Evolutionary conservation across 2,329 filamentous ascomycete genomes (phyloP).

Genomic region (Aspergillus luchuensis): DNA sequence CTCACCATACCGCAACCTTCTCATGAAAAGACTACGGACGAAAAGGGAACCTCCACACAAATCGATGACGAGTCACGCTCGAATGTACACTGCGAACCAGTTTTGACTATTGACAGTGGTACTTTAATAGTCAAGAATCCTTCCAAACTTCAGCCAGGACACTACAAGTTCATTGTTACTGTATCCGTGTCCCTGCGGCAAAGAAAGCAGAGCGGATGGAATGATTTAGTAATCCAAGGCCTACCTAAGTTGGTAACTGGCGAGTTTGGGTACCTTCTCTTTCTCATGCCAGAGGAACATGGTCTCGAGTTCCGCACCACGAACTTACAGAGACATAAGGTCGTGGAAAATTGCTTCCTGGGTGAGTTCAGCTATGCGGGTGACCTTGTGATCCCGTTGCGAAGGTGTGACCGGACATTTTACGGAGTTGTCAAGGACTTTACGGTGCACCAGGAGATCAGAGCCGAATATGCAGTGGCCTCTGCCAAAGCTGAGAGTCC

Average conservation of each 20-base stretch:
- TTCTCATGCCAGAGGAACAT: conserved; percentile 28
- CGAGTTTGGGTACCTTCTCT: conserved; percentile 33
- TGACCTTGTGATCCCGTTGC: conserved; percentile 32
- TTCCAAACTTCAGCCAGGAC: conserved; percentile 12
- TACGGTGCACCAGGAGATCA: conserved; percentile 30
- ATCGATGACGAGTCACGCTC: not conserved
- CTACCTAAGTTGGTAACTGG: conserved; percentile 28
- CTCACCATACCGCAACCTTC: not conserved
- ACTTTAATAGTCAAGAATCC: conserved; percentile 25
- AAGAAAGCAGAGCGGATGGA: conserved; percentile 29
- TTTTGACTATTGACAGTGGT: conserved; percentile 19
- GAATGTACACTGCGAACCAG: conserved; percentile 12
- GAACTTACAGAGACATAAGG: conserved; percentile 26
- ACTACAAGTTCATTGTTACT: conserved; percentile 27
- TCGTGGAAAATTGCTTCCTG: conserved; percentile 34
- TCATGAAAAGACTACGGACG: too few relatives aligned
- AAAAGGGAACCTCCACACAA: not conserved
- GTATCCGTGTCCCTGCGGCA: conserved; percentile 21
- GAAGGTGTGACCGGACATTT: conserved; percentile 27
- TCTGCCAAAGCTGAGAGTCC: conserved; percentile 14
- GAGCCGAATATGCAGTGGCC: conserved; percentile 8
- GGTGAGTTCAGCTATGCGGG: conserved; percentile 29
- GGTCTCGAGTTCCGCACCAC: conserved; percentile 36
- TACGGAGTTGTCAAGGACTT: conserved; percentile 36
- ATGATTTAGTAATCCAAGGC: conserved; percentile 30